Evolutionary conservation across 768 basidiomycete species (phyloP).

Genomic region (Panaeolus papilionaceus): DNA sequence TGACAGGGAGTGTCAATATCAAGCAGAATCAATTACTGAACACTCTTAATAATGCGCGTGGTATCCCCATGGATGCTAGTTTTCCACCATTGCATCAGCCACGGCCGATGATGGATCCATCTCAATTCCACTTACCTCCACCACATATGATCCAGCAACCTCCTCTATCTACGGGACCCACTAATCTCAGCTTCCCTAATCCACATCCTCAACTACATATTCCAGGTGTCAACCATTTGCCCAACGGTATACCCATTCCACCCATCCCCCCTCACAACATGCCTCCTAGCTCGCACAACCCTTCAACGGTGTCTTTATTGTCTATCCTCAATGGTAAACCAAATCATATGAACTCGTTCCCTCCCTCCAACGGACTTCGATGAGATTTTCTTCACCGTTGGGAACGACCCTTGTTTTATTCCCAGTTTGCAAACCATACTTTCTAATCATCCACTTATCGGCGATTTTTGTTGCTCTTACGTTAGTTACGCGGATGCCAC

Average conservation of each 20-base stretch:
- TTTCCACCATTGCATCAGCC: constrained; percentile 11
- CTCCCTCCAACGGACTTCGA: constrained; percentile 1
- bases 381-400: neutral
- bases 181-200: neutral
- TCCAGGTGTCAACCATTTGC: neutral
- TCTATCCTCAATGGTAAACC: constrained; percentile 37
- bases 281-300: constrained; percentile 18
- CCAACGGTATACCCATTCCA: neutral
- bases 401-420: neutral
- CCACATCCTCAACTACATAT: neutral
- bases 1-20: constrained; percentile 51
- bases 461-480: neutral
- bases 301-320: constrained; percentile 30
- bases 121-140: constrained; percentile 25
- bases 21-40: constrained; percentile 56
- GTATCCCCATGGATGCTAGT: constrained; percentile 17
- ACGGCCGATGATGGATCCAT: constrained; percentile 14
- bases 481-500: neutral
- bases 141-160: constrained; percentile 28
- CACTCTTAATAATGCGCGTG: constrained; percentile 45
- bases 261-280: constrained; percentile 1
- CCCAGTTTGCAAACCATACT: neutral
- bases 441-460: neutral
- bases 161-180: constrained; percentile 10
- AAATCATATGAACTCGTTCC: constrained; percentile 8